Conservation (phyloP, 2,329 filamentous ascomycete genomes). For the Aspergillus nomiae region DNA sequence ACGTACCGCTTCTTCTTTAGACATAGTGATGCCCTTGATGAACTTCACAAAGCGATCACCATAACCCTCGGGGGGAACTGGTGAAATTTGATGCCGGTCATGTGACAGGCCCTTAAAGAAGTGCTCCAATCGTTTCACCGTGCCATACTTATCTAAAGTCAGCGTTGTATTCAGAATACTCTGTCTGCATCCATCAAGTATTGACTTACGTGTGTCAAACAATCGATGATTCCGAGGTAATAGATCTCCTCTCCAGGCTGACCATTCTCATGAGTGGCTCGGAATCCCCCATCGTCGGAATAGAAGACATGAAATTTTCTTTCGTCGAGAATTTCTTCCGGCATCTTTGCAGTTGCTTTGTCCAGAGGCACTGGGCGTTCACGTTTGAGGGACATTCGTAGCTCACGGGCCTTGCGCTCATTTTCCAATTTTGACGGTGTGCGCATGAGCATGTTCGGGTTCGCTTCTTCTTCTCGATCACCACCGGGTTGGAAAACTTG, state of each 20-base stretch:
- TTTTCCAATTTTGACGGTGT: slow-evolving; percentile 94
- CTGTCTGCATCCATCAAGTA: neutral
- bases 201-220: slow-evolving; percentile 83
- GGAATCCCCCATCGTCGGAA: slow-evolving; percentile 88
- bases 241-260: slow-evolving; percentile 87
- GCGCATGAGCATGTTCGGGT: slow-evolving; percentile 70
- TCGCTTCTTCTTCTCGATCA: slow-evolving; percentile 63
- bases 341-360: slow-evolving; percentile 80
- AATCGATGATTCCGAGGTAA: slow-evolving; percentile 98
- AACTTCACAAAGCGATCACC: slow-evolving; percentile 94
- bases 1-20: slow-evolving; percentile 75
- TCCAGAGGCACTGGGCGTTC: slow-evolving; percentile 94
- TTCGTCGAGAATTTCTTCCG: slow-evolving; percentile 79
- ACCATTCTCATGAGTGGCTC: slow-evolving; percentile 89
- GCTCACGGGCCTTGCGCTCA: slow-evolving; percentile 83
- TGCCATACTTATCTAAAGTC: slow-evolving; percentile 69
- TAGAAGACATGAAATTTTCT: slow-evolving; percentile 84
- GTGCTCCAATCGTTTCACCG: slow-evolving; percentile 92
- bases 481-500: slow-evolving; percentile 92
- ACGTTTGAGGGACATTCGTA: slow-evolving; percentile 87
- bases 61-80: slow-evolving; percentile 85
- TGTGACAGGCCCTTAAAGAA: slow-evolving; percentile 93
- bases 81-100: slow-evolving; percentile 85
- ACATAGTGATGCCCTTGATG: slow-evolving; percentile 87
- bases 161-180: neutral